Percentiles rank a stretch among this genome's conserved stretches.
phyloP scores from a whole-genome alignment of 1,139 yeast genomes.

The Debaryomyces fabryi region DNA sequence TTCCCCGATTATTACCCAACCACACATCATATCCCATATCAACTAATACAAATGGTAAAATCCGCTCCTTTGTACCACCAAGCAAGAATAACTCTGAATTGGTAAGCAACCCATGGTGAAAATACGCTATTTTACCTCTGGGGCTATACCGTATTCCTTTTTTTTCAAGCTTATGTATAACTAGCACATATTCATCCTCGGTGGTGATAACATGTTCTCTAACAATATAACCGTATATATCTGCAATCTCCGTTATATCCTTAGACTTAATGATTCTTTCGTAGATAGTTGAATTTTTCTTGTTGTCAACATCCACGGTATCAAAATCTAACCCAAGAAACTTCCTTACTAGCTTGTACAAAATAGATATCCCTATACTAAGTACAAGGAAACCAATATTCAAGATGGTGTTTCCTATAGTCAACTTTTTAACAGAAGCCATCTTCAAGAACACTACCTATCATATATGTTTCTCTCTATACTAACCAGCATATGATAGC shows the following conservation, averaged over 20 bases:
- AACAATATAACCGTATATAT: conserved; percentile 59
- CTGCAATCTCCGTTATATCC: conserved; percentile 68
- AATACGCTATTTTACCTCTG: conserved; percentile 34
- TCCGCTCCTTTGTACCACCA: conserved; percentile 37
- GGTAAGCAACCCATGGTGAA: conserved; percentile 52
- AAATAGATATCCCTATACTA: background rate
- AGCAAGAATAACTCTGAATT: conserved; percentile 48
- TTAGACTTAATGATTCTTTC: conserved; percentile 30
- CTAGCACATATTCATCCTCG: conserved; percentile 43
- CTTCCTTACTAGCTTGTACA: background rate
- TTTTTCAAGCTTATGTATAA: conserved; percentile 39
- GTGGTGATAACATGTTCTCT: conserved; percentile 73
- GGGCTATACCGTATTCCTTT: background rate
- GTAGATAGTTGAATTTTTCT: background rate
- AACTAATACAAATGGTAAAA: conserved; percentile 32
- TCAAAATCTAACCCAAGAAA: conserved; percentile 1
- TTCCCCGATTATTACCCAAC: conserved; percentile 42
- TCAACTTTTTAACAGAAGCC: background rate
- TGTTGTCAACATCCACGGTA: background rate
- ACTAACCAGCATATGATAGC: background rate
- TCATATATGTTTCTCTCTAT: background rate
- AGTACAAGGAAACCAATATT: conserved; percentile 2
- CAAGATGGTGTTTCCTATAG: conserved; percentile 5
- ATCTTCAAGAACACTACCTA: background rate
- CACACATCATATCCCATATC: conserved; percentile 41